phyloP scores from a whole-genome alignment of 2,329 filamentous ascomycete species.

The Pseudogymnoascus sp. region DNA sequence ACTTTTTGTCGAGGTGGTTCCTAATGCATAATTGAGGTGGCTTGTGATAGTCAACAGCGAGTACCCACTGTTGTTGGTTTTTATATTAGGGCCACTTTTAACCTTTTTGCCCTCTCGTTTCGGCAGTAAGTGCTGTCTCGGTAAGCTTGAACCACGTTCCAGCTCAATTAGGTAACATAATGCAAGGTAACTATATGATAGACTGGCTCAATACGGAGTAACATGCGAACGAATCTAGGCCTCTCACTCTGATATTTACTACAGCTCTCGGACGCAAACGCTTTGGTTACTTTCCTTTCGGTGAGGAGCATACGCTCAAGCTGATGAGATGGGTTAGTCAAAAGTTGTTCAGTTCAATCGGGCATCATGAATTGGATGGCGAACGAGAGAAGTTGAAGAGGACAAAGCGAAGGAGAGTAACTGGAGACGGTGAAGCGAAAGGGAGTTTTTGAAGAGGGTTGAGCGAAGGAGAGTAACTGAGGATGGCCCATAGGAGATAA shows the following conservation, averaged over 20 bases:
- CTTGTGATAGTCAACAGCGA: no score
- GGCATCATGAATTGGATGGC: not conserved
- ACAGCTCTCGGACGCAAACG: not conserved
- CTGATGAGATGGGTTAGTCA: not conserved
- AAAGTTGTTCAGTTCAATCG: not conserved
- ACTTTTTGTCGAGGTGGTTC: no score
- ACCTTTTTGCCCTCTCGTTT: no score
- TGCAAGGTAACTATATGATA: not conserved
- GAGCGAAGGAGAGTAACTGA: no score
- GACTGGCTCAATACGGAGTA: not conserved
- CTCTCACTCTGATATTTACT: not conserved
- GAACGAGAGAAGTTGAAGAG: not conserved
- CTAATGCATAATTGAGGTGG: no score
- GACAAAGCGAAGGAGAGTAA: not conserved
- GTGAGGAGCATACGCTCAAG: not conserved
- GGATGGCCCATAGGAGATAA: conserved; percentile 10
- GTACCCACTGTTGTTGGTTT: no score
- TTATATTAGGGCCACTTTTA: no score
- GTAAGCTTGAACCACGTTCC: no score
- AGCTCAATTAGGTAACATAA: no score
- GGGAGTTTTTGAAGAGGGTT: no score
- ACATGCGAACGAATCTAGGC: not conserved
- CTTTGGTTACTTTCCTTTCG: not conserved
- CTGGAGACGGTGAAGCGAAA: not conserved
- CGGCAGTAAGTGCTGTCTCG: no score